Conservation (phyloP, 345 rosid genomes). For the Salix suchowensis region DNA sequence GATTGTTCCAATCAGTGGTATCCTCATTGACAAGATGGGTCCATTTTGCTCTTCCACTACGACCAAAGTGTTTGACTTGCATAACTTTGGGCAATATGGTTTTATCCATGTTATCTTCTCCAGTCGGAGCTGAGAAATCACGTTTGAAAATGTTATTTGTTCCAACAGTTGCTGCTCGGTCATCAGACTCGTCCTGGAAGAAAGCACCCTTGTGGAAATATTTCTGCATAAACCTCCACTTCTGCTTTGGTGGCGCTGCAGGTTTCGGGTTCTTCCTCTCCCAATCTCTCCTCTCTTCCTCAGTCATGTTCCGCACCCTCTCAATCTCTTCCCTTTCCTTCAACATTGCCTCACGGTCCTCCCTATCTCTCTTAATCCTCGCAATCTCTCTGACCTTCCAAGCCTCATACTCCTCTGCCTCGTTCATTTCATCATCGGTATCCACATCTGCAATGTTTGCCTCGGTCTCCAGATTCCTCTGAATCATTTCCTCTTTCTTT, state of each 20-base stretch:
- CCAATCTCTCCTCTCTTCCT: constrained; percentile 78
- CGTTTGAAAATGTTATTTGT: constrained; percentile 40
- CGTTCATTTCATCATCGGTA: constrained; percentile 72
- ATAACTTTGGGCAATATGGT: constrained; percentile 66
- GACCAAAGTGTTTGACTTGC: constrained; percentile 83
- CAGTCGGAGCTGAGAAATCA: constrained; percentile 73
- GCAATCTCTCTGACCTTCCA: constrained; percentile 85
- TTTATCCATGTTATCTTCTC: constrained; percentile 78
- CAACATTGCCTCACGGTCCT: constrained; percentile 56
- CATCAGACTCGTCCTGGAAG: constrained; percentile 53
- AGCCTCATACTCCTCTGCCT: constrained; percentile 71
- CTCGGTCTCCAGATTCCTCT: constrained; percentile 53
- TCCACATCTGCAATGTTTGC: constrained; percentile 68
- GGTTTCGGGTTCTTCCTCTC: constrained; percentile 75
- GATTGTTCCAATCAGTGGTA: constrained; percentile 80
- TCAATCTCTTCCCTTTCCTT: constrained; percentile 75
- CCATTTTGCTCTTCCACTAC: constrained; percentile 84
- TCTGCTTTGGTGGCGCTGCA: constrained; percentile 48
- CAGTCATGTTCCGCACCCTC: constrained; percentile 75
- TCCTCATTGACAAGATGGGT: constrained; percentile 81
- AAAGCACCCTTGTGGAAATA: constrained; percentile 79
- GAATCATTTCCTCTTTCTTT: constrained; percentile 56
- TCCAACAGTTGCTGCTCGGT: constrained; percentile 47
- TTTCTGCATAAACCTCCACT: constrained; percentile 79
- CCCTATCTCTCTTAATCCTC: constrained; percentile 61